These are phyloP conservation scores for Yarrowia divulgata DNA, from an alignment of 805 yeast genomes.

Conservation along the genomic window DNA sequence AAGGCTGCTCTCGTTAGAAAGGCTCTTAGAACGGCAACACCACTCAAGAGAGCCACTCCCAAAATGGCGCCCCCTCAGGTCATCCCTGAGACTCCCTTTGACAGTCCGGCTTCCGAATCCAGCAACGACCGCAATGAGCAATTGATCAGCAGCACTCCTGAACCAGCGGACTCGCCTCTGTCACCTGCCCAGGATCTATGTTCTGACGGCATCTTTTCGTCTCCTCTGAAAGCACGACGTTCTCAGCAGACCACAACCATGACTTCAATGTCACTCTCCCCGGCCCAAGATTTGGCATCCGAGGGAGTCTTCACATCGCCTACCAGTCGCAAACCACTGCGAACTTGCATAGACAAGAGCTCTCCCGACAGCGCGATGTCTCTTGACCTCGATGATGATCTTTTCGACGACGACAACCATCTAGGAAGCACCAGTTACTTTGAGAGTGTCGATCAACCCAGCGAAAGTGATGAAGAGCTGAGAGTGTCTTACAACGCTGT, in stretches of 20 bases:
- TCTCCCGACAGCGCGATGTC: slow-evolving; percentile 1
- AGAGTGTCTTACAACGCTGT: neutral
- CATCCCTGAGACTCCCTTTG: neutral
- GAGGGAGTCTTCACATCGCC: neutral
- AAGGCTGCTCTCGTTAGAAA: neutral
- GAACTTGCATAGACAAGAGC: neutral
- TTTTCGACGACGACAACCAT: neutral
- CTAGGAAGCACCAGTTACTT: neutral
- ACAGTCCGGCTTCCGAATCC: neutral
- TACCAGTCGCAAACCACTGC: too few species aligned
- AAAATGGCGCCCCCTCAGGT: neutral
- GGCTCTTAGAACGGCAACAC: neutral
- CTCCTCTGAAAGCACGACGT: neutral
- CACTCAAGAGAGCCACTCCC: neutral
- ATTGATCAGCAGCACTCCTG: neutral
- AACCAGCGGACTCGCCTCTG: neutral
- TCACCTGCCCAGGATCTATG: neutral
- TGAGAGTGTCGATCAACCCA: neutral
- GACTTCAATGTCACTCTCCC: neutral
- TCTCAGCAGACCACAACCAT: neutral
- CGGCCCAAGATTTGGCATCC: neutral
- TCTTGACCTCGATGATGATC: neutral
- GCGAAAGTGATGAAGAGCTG: slow-evolving; percentile 10
- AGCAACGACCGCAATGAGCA: neutral
- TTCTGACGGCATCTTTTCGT: neutral